Base-by-base conservation (phyloP, 176 grass and related monocot genomes). In the Saccharum officinarum region DNA sequence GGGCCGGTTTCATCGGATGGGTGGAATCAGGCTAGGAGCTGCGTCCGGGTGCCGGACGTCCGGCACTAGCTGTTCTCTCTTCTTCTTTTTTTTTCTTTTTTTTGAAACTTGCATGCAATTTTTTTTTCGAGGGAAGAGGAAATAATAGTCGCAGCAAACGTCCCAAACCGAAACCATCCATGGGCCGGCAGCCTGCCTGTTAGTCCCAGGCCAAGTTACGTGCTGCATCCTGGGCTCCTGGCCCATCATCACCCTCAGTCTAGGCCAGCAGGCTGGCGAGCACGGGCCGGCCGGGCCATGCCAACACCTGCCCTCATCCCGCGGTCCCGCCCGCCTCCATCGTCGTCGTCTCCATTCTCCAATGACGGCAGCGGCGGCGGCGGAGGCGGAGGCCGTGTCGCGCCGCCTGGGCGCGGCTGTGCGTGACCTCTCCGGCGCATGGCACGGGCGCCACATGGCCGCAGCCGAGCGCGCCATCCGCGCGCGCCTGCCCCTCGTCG, bases 381-480 rank as follows among this genome's bases (percentile, higher is more conserved):
- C 59, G 66, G 77, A 76, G 84, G 52, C 59, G 66, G 77, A 76
- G 69, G 79, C 57, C 61, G 79, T 92, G 61, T 83, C 85, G 18
- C 83, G 87, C 61, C 89, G 80, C 38, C 66, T 92, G 82, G 69
- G 86, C 30, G 85, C 54, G 1, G 84, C 71, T 7, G 79, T 92
- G 30, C 87, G 84, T 7, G 66, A 87, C 23, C 75, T 92, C 57
- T 80, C 67, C 49, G 86, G 85, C 31, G 73, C 73, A 2, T 94
- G 79, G 92, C 92, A 90, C 87, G 68, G 79, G 18, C 36, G 63
- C 25, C 85, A 89, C 55, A 94, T 97, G 92, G 92, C 83, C 1
- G 80, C 94, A 0, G 78, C 92, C 8, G 86, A 87, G 23, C 72
- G 86, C 63, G 86, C 94, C 77, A 87, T 92, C 80, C 73, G 88